A percentile compares a stretch with the other conserved stretches of the same genome.
phyloP scores from a whole-genome alignment of 2,329 filamentous ascomycete species.

The Exophiala sideris region DNA sequence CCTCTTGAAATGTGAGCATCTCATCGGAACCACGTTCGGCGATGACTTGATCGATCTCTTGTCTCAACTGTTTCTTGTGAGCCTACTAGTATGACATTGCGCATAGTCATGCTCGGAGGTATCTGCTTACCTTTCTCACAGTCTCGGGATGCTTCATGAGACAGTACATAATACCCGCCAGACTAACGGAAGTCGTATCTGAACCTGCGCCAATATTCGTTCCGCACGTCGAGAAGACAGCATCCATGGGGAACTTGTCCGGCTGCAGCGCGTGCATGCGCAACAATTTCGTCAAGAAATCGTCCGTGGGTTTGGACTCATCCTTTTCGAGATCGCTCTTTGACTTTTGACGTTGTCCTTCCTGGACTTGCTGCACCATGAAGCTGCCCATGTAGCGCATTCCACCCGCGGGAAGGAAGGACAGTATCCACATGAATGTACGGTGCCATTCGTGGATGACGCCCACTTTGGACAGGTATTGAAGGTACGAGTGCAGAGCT shows the following conservation, averaged over 20 bases:
- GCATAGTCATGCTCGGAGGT: background rate
- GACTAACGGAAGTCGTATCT: slow-evolving; percentile 73
- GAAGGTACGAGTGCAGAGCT: slow-evolving; percentile 34
- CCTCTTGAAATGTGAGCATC: slow-evolving; percentile 58
- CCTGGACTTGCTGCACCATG: slow-evolving; percentile 31
- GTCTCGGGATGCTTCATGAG: slow-evolving; percentile 59
- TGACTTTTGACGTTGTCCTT: slow-evolving; percentile 24
- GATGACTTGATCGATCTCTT: slow-evolving; percentile 22
- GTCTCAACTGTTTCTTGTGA: slow-evolving; percentile 12
- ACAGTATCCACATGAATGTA: slow-evolving; percentile 33
- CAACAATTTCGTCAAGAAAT: slow-evolving; percentile 45
- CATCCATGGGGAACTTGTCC: slow-evolving; percentile 35
- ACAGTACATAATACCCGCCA: slow-evolving; percentile 70
- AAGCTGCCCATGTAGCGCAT: slow-evolving; percentile 34
- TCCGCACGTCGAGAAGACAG: slow-evolving; percentile 10
- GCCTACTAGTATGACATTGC: background rate
- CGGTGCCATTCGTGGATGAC: slow-evolving; percentile 42
- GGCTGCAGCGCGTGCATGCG: slow-evolving; percentile 28
- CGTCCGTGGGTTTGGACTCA: slow-evolving; percentile 28
- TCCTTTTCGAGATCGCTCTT: slow-evolving; percentile 20
- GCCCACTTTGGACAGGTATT: slow-evolving; percentile 42
- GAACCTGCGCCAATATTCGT: slow-evolving; percentile 58
- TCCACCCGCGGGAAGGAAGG: slow-evolving; percentile 31
- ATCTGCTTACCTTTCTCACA: slow-evolving; percentile 14
- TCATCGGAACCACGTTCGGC: slow-evolving; percentile 34